A percentile compares a stretch with the other conserved stretches of the same genome.
These are phyloP conservation scores for Termitomyces sp. DNA, from an alignment of 768 basidiomycete genomes.

Conservation along the genomic window DNA sequence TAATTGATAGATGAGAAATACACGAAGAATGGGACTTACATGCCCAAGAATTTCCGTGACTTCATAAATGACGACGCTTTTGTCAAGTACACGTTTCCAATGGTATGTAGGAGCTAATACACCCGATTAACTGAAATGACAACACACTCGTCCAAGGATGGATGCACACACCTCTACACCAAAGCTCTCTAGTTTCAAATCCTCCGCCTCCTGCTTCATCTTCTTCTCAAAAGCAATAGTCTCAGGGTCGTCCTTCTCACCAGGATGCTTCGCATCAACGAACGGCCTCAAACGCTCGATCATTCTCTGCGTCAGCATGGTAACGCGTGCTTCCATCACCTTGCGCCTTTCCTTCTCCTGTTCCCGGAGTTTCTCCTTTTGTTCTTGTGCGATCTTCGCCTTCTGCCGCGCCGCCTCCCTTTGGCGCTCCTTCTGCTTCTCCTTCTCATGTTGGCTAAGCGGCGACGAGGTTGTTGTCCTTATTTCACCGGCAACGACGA, in stretches of 20 bases:
- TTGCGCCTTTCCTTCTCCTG: slow-evolving; percentile 78
- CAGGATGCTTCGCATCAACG: slow-evolving; percentile 84
- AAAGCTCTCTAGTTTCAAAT: slow-evolving; percentile 95
- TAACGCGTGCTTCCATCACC: slow-evolving; percentile 74
- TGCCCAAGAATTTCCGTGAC: slow-evolving; percentile 84
- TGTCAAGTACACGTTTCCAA: slow-evolving; percentile 88
- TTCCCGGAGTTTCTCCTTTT: slow-evolving; percentile 76
- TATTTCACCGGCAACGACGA: slow-evolving; percentile 19
- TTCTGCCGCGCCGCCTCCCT: slow-evolving; percentile 37
- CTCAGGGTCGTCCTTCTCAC: slow-evolving; percentile 78
- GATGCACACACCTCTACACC: slow-evolving; percentile 74
- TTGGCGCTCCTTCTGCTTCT: slow-evolving; percentile 34
- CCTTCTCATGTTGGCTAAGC: slow-evolving; percentile 26
- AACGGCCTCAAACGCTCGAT: slow-evolving; percentile 83
- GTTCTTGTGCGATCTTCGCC: slow-evolving; percentile 69
- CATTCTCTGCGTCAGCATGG: slow-evolving; percentile 71
- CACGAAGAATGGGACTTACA: slow-evolving; percentile 43
- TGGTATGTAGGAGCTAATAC: slow-evolving; percentile 80
- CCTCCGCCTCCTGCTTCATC: slow-evolving; percentile 83
- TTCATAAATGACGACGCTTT: slow-evolving; percentile 92
- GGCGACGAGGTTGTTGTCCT: slow-evolving; percentile 11
- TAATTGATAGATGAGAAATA: neutral
- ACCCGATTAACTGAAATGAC: neutral
- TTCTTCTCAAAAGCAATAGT: slow-evolving; percentile 70
- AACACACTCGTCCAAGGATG: neutral